Base-by-base conservation (phyloP, 768 basidiomycete genomes). In the Strobilomyces dryophilus region DNA sequence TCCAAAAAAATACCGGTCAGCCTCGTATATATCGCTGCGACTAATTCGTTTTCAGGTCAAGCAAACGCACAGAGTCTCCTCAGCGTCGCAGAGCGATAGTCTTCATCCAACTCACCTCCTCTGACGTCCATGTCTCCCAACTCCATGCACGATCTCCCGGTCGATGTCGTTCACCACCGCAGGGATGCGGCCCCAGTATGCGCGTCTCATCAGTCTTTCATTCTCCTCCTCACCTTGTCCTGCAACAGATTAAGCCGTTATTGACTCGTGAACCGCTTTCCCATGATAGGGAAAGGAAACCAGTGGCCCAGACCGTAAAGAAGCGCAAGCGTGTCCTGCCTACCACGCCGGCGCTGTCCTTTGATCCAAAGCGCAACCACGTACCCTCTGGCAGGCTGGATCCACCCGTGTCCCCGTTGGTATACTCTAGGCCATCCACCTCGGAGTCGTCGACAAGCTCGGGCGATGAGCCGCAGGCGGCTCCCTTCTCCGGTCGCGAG, bases 381-480 rank as follows among this genome's bases (percentile, higher is more conserved):
- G 41, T 70, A 18, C 70, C 66, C n/a, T 43, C 56, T 10, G 68
- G 68, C 10, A 56, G 8, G 44, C 68, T 61, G 45, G 61, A 61
- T 27, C 36, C 57, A 2, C 43, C 56, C 12, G 20, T 15, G 20
- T 45, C 54, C 31, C 51, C 59, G 18, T 43, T 53, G 17, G 5
- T 32, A 37, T 45, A 37, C 32, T 48, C 60, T 14, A 45, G 47
- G 42, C 43, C 57, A 17, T 36, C 64, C 18, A 49, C 55, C 18
- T 42, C 56, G 8, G 55, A 57, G 32, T 42, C 53, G 9, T 46
- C 57, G 7, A 35, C 55, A n/a, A 49, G 47, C 35, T 49, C 51
- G 14, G 27, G 52, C 35, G 60, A 59, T 42, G 59, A 56, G 45
- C 53, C 39, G 11, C 55, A 49, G 18, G 42, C 29, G 34, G n/a